Percentiles rank a stretch among this genome's conserved stretches.
Conservation (phyloP, 495 filamentous ascomycete genomes). For the Penicillium roqueforti region DNA sequence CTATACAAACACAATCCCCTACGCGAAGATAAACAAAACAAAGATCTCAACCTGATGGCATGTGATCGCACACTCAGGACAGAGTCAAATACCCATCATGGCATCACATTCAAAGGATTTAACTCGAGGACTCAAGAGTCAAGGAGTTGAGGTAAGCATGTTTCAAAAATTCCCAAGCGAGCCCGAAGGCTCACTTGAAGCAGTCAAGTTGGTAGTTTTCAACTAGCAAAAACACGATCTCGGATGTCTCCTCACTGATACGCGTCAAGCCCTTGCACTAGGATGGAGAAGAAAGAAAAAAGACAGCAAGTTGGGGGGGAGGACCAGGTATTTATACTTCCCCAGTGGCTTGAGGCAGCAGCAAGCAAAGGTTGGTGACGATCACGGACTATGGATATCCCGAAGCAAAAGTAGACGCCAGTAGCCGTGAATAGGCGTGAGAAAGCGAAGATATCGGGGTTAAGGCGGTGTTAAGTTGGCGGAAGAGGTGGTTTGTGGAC, state of each 20-base stretch:
- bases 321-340: slow-evolving; percentile 21
- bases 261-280: slow-evolving; percentile 55
- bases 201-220: slow-evolving; percentile 54
- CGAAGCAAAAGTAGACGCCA: background rate
- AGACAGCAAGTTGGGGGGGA: slow-evolving; percentile 8
- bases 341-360: slow-evolving; percentile 14
- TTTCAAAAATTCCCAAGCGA: slow-evolving; percentile 52
- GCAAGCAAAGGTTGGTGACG: slow-evolving; percentile 16
- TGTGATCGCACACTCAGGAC: too few relatives aligned
- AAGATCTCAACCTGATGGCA: too few relatives aligned
- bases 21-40: too few relatives aligned
- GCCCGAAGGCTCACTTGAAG: slow-evolving; percentile 40
- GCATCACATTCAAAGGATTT: slow-evolving; percentile 11
- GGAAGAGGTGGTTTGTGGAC: too few relatives aligned
- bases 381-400: background rate
- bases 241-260: slow-evolving; percentile 56
- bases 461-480: too few relatives aligned
- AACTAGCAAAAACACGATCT: slow-evolving; percentile 58
- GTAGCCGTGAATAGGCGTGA: background rate
- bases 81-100: too few relatives aligned
- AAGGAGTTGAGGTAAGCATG: slow-evolving; percentile 28
- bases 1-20: too few relatives aligned
- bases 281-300: slow-evolving; percentile 47
- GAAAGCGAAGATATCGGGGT: background rate
- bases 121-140: slow-evolving; percentile 20